phyloP scores from a whole-genome alignment of 2,329 filamentous ascomycete species.

The Phaeophleospora eucalypticola region DNA sequence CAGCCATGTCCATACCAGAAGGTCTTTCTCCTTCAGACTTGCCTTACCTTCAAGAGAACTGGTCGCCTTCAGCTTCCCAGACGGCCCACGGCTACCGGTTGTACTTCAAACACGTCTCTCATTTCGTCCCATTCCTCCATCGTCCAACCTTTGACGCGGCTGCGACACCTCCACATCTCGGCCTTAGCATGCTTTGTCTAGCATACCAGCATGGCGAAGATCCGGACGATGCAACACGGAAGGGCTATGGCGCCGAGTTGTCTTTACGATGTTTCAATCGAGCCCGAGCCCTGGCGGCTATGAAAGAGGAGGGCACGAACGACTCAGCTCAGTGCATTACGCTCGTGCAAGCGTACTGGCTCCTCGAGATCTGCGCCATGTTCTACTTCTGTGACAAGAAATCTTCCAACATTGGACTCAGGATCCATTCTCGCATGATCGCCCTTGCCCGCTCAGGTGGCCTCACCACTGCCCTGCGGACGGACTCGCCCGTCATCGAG shows the following conservation, averaged over 20 bases:
- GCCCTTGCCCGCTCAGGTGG: slow-evolving; percentile 32
- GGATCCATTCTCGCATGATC: slow-evolving; percentile 41
- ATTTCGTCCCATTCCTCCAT: slow-evolving; percentile 2
- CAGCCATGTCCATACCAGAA: too few relatives aligned
- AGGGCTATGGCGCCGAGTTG: not conserved
- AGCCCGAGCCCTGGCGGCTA: slow-evolving; percentile 3
- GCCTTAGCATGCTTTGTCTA: not conserved
- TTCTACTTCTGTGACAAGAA: slow-evolving; percentile 42
- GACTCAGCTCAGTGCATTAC: slow-evolving; percentile 20
- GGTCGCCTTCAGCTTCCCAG: not conserved
- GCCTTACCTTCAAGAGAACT: too few relatives aligned
- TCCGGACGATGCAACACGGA: not conserved
- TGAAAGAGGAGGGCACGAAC: slow-evolving; percentile 5
- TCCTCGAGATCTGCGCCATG: slow-evolving; percentile 43
- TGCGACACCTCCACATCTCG: not conserved
- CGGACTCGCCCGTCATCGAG: slow-evolving; percentile 1
- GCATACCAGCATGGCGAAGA: slow-evolving; percentile 2
- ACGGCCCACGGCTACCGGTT: not conserved
- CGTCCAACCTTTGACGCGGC: not conserved
- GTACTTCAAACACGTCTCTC: slow-evolving; percentile 1
- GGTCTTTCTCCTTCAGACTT: too few relatives aligned
- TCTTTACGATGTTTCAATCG: slow-evolving; percentile 16
- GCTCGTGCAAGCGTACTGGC: slow-evolving; percentile 38
- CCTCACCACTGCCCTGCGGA: not conserved
- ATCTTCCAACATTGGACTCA: slow-evolving; percentile 35